Base-by-base conservation (phyloP, 306 rosid species). In the Rosa rugosa region DNA sequence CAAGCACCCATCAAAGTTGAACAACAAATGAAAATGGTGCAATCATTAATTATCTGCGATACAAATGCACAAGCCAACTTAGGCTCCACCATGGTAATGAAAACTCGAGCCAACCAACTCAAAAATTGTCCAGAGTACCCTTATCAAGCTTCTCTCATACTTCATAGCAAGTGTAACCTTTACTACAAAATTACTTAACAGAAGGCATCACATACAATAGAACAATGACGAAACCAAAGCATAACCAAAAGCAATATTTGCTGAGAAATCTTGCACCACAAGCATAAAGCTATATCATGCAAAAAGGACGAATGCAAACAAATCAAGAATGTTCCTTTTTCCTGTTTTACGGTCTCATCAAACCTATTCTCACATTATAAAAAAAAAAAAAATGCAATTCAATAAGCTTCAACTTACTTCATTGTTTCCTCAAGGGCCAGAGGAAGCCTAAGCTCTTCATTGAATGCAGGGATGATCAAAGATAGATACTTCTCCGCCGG, bases 401-500 rank as follows among this genome's bases (percentile, higher is more conserved):
- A 60, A 44, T 44, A 5, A 8, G 41, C 66, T 75, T 62, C 63
- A 69, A 86, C 97, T 84, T 88, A 94, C 98, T 84, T 85, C 90
- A 94, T 78, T 34, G 92, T 89, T 84, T 94, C 99, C 45, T 91
- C 92, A 71, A 94, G 93, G 18, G 99, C 97, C 56, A 86, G 85
- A 18, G 97, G 97, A 81, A 94, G 97, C 80, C 99, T 89, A 51
- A 79, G 87, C 83, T 94, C 95, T 79, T 92, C 97, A 75, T 92
- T 94, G 84, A 85, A 94, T 36, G 97, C 95, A 50, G 97, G 99
- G 75, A 92, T 79, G 49, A 94, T 91, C 88, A 94, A 85, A 73
- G 97, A 92, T 18, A 94, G 80, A 86, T 91, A 94, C 85, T 94
- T 94, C 56, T 91, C 88, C 0, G 98, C 94, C 50, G 97, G 97